Evolutionary conservation across 2,329 filamentous ascomycete genomes (phyloP), one percentile per base, ranked within the genome.

Genomic region (Pseudogymnoascus sp.): DNA sequence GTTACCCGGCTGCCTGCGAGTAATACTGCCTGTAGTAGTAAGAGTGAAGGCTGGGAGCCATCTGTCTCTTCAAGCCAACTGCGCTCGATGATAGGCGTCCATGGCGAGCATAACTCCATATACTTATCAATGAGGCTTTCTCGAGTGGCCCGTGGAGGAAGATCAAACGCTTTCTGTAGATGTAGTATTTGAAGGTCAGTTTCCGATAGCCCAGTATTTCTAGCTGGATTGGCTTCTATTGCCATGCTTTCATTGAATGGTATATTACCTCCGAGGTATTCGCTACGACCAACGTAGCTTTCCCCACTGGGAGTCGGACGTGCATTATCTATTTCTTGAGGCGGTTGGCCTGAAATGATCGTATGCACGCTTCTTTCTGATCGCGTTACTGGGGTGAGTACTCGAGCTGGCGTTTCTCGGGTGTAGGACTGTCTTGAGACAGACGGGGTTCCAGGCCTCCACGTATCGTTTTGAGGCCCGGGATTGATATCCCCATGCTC

Each of bases 1-100:
- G 70, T 70, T 14, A 78, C 76, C 64, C 77, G 72, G 63, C 76
- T 77, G 1, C 75, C 77, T 6, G 77, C 77, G 1, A 78, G 69
- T 46, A 77, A 75, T 16, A 78, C 73, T 1, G 76, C 73, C 62
- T 78, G 75, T 23, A 77, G 67, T 21, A 74, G 67, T 9, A 74
- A 63, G 3, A 72, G 68, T 1, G 72, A 73, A 11, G 71, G 70
- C 38, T 69, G 66, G 36, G 70, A 66, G 5, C 66, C 62, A 7
- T 66, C 67, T 14, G 66, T 65, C 34, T 71, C 69, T 49, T 72
- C 70, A n/a, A 73, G 64, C 70, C 71, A 73, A 38, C 67, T 67
- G 14, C 71, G 65, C 38, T 60, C 46, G 14, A 63, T 9, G 70
- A 73, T 11, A 67, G 69, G 28, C 68, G 66, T 8, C 69, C 65